Conservation (phyloP, 176 grass and related monocot species). For the Rhynchospora tenuis region DNA sequence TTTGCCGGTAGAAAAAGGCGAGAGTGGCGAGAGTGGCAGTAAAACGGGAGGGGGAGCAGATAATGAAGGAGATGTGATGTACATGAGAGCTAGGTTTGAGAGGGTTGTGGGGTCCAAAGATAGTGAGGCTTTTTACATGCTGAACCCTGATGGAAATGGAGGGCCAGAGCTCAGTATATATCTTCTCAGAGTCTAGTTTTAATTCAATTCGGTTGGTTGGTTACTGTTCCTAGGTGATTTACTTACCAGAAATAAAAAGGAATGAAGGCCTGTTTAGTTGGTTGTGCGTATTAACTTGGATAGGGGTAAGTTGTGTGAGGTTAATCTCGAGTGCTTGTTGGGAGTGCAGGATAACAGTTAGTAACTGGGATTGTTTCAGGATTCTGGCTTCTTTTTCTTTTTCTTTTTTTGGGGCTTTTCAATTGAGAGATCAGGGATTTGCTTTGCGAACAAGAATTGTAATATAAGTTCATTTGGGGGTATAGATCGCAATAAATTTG, state of each 20-base stretch:
- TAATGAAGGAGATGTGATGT: slow-evolving; percentile 68
- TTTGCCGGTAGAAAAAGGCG: slow-evolving; percentile 40
- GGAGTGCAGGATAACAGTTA: slow-evolving; percentile 37
- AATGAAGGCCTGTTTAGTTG: not conserved
- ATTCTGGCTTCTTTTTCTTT: slow-evolving; percentile 7
- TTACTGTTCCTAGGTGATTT: not conserved
- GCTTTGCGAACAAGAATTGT: not conserved
- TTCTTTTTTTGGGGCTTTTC: not conserved
- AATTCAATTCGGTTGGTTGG: not conserved
- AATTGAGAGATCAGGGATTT: not conserved
- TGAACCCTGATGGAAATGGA: slow-evolving; percentile 71
- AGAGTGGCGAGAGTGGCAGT: not conserved
- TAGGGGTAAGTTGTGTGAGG: slow-evolving; percentile 14
- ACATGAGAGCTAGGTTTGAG: slow-evolving; percentile 89
- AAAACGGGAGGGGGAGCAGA: not conserved
- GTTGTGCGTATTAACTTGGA: slow-evolving; percentile 9
- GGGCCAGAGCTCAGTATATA: slow-evolving; percentile 85
- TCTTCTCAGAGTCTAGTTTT: slow-evolving; percentile 58
- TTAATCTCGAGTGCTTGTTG: slow-evolving; percentile 34
- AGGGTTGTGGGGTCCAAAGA: slow-evolving; percentile 76
- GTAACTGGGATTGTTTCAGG: slow-evolving; percentile 2
- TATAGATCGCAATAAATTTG: slow-evolving; percentile 15
- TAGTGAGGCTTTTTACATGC: slow-evolving; percentile 92
- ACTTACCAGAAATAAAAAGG: slow-evolving; percentile 9
- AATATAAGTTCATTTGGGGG: slow-evolving; percentile 12